Base-by-base conservation (phyloP, 2,329 filamentous ascomycete genomes). In the Fusarium sp. region DNA sequence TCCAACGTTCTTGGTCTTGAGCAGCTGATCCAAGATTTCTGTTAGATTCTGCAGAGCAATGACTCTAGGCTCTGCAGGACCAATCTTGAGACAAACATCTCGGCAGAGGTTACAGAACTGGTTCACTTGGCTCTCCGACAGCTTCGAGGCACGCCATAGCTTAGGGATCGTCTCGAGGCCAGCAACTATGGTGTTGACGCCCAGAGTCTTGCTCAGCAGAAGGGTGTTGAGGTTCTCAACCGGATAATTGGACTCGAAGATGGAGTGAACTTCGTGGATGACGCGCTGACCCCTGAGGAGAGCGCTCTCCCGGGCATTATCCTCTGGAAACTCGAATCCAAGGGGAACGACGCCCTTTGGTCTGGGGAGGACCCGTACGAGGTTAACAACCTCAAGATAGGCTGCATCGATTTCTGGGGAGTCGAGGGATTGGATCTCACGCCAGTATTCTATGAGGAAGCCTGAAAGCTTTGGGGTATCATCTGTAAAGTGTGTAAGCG, bases 31-130 rank as follows among this genome's bases (percentile, higher is more conserved):
- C 45, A 91, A 71, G 6, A 86, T 72, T 5, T 80, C 77, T 0
- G 86, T 85, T 6, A 91, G 83, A 54, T 87, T 87, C 14, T 83
- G 77, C 13, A 91, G 76, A 0, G 88, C 86, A 6, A 84, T 78
- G 0, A 85, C 83, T 6, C 87, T 85, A n/a, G 86, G 83, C 63
- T 88, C 87, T 1, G 85, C 80, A 2, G 83, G 83, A 1, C 79
- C 76, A 0, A 84, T 83, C 5, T 75, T 74, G 6, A 83, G 66
- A 66, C 84, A 86, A 1, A 86, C 76, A 20, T 84, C 80, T 13
- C 85, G 74, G 68, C 89, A 90, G 4, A 88, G 76, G 0, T 73
- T 73, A 62, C 84, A 84, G 7, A 90, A 81, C 37, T 77, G 79
- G 2, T 78, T 64, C 5, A 81, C 76, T 4, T 77, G 75, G 18